Conservation (phyloP, 306 rosid species). For the Trichosanthes truncata region DNA sequence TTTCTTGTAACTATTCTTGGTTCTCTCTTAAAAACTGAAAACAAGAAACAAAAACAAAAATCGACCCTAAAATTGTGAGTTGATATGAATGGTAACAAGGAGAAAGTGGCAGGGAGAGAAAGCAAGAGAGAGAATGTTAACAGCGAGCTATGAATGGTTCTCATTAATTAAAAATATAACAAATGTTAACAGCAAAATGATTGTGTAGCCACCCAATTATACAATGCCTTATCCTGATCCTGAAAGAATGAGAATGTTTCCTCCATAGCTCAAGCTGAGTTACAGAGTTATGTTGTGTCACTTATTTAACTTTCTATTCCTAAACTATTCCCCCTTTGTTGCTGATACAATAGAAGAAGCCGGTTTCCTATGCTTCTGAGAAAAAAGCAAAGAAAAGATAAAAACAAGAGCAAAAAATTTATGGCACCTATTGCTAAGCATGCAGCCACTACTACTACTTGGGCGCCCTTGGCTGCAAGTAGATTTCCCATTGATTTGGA, state of each 20-base stretch:
- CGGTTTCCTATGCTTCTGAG: background rate
- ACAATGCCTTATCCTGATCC: background rate
- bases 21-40: too few relatives aligned
- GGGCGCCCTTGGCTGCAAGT: background rate
- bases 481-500: slow-evolving; percentile 1
- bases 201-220: slow-evolving; percentile 2
- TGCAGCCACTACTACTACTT: slow-evolving; percentile 3
- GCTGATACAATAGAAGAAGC: slow-evolving; percentile 3
- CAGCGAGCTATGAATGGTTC: background rate
- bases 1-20: too few relatives aligned
- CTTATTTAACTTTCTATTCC: slow-evolving; percentile 10
- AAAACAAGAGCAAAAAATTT: background rate
- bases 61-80: too few relatives aligned
- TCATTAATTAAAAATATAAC: background rate
- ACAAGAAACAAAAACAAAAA: too few relatives aligned
- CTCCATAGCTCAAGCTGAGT: slow-evolving; percentile 6
- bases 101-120: background rate
- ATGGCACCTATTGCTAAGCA: slow-evolving; percentile 4
- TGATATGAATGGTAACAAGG: too few relatives aligned
- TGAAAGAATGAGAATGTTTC: slow-evolving; percentile 2
- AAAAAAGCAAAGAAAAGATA: background rate
- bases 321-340: slow-evolving; percentile 7
- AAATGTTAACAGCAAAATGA: background rate
- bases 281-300: background rate
- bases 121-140: background rate